Evolutionary conservation across 2,329 filamentous ascomycete species (phyloP).

Genomic region (Fusarium sublunatum): DNA sequence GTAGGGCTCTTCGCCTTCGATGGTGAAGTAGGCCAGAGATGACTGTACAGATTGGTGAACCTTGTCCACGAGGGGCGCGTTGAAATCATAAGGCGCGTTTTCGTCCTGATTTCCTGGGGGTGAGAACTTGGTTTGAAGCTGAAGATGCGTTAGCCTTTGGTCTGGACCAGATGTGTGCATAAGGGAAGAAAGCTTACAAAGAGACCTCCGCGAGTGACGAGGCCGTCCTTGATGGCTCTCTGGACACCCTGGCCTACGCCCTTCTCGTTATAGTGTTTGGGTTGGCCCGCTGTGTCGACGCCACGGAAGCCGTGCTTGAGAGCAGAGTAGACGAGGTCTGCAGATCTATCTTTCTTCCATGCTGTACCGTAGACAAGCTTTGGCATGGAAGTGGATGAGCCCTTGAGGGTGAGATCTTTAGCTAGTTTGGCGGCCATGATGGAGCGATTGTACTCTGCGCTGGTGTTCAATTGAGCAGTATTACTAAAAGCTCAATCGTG

Average conservation of each 20-base stretch:
- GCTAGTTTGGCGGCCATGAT: conserved; percentile 44
- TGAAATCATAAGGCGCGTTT: conserved; percentile 69
- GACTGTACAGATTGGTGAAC: conserved; percentile 73
- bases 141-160: not conserved
- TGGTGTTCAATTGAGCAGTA: not conserved
- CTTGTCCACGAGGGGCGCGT: conserved; percentile 69
- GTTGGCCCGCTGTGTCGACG: conserved; percentile 83
- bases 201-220: conserved; percentile 67
- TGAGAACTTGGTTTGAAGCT: conserved; percentile 89
- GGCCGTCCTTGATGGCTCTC: conserved; percentile 67
- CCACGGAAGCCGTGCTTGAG: conserved; percentile 76
- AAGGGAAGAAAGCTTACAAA: conserved; percentile 62
- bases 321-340: conserved; percentile 74
- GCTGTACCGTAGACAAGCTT: conserved; percentile 81
- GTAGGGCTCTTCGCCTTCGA: conserved; percentile 56
- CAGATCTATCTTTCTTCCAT: conserved; percentile 81
- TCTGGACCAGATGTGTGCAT: not conserved
- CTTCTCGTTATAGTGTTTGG: conserved; percentile 80
- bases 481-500: not conserved
- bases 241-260: conserved; percentile 75
- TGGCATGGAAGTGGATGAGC: conserved; percentile 56
- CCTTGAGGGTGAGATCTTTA: conserved; percentile 50
- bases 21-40: conserved; percentile 73
- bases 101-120: conserved; percentile 71
- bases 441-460: not conserved